Percentiles rank a stretch among this genome's conserved stretches.
Conservation (phyloP, 1,139 yeast species). For the Meyerozyma athensensis region DNA sequence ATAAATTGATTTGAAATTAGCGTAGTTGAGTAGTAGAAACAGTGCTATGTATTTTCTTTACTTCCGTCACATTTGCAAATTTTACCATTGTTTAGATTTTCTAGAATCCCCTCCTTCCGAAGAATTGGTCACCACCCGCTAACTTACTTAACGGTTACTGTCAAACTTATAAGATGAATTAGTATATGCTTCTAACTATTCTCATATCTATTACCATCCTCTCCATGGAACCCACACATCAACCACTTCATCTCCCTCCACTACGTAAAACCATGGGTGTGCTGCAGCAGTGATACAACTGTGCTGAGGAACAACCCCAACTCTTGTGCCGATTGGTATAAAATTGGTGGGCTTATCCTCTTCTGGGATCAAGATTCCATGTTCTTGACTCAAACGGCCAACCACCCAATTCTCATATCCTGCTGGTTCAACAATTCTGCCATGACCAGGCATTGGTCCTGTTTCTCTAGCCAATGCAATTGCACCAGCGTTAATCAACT, state of each 20-base stretch:
- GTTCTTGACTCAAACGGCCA: constrained; percentile 61
- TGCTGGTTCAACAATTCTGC: constrained; percentile 31
- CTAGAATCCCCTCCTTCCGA: too few species aligned
- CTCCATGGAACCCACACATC: constrained; percentile 74
- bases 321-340: constrained; percentile 51
- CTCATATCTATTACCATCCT: constrained; percentile 42
- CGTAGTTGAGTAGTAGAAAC: too few species aligned
- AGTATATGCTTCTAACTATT: too few species aligned
- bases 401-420: constrained; percentile 49
- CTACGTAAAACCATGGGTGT: constrained; percentile 54
- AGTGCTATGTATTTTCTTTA: too few species aligned
- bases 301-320: constrained; percentile 65
- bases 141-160: too few species aligned
- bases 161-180: too few species aligned
- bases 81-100: too few species aligned
- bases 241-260: constrained; percentile 45
- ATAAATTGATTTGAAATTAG: too few species aligned
- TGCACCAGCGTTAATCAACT: constrained; percentile 68
- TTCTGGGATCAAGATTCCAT: constrained; percentile 49
- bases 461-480: constrained; percentile 64
- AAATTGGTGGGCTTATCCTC: constrained; percentile 22
- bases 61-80: too few species aligned
- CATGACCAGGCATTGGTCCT: constrained; percentile 49
- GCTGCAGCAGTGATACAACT: constrained; percentile 69
- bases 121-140: too few species aligned